Evolutionary conservation across 2,329 filamentous ascomycete species (phyloP), one percentile per base, ranked within the genome.

Genomic region (Furcasterigmium furcatum): DNA sequence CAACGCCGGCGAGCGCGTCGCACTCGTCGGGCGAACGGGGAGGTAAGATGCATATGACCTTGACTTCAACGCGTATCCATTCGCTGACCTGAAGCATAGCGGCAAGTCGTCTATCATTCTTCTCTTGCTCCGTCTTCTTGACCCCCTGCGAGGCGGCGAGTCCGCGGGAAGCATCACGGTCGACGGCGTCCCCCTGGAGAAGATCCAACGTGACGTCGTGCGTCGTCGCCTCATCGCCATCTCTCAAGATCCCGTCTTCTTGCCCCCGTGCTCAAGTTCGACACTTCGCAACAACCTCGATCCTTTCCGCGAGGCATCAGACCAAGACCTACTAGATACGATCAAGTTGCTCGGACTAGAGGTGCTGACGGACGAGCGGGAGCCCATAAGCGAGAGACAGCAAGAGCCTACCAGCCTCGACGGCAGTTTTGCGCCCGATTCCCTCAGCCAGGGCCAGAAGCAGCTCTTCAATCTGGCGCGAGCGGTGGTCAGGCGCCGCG

Each of bases 381-480:
- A n/a, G 9, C 12, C 5, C 5, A 10, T 21, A 25, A 21, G n/a
- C 7, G 19, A 14, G 21, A 20, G n/a, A n/a, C n/a, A 71, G 1
- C 39, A 55, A 1, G 56, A 61, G 4, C 54, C 58, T 4, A 68
- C 67, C 4, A 67, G 68, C 1, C 49, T 72, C 0, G 50, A 55
- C 3, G 56, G 57, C 0, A 52, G 47, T 2, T 70, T 84, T 50
- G 66, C 68, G n/a, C 62, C 71, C 2, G 67, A 76, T 7, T 65
- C 69, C 42, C 64, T 83, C 6, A 76, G 72, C 5, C 72, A 76
- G 27, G 84, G 84, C 0, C 82, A 87, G 58, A 74, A 73, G 38
- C 83, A 87, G 54, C 68, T 87, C 0, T 83, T 87, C 52, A 81
- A 75, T 50, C 70, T 87, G 1, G 82, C 77, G 0, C 63, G 82